Evolutionary conservation across 352 stramenopile genomes (phyloP), one percentile per base, ranked within the genome.

Genomic region (Globisporangium viniferum): DNA sequence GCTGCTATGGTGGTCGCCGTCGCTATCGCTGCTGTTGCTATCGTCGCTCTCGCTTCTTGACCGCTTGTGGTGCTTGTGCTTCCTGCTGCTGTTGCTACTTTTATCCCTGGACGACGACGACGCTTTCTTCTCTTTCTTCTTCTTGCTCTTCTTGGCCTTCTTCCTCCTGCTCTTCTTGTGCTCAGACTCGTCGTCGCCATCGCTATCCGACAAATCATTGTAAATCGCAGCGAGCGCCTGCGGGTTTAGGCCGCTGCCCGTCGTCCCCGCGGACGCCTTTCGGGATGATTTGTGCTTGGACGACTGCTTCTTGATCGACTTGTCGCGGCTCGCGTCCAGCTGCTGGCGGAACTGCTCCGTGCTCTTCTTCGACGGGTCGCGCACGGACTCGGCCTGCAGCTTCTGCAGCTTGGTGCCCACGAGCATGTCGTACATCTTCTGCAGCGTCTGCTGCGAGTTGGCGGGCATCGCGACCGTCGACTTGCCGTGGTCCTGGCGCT

Each of bases 361-460:
- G 68, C 80, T 77, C 54, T 80, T 67, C 20, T 33, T 62, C 2
- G 70, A 79, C 64, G 73, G 68, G 67, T 91, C 81, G 27, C 72
- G 59, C 48, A 74, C 68, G 12, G 77, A 78, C 59, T 90, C 80
- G 9, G 79, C 81, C 72, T 90, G 78, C 41, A 93, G 80, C 69
- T 90, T 91, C 69, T 89, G 77, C 24, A 93, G 68, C 67, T 93
- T 90, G 27, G 78, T 73, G 9, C 78, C 79, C 22, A 93, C 81
- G 39, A 91, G 74, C 71, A 88, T 65, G 59, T 93, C 83, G 71
- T 91, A 93, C 67, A 93, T 90, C 66, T 93, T 93, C 68, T 89
- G 68, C 33, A 93, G 70, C 58, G 83, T 93, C 12, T 79, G 75
- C 69, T 90, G 73, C 35, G 82, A 74, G 66, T 89, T 85, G 14